Conservation (phyloP, 257 asterid genomes). For the Solanum pinnatisectum region DNA sequence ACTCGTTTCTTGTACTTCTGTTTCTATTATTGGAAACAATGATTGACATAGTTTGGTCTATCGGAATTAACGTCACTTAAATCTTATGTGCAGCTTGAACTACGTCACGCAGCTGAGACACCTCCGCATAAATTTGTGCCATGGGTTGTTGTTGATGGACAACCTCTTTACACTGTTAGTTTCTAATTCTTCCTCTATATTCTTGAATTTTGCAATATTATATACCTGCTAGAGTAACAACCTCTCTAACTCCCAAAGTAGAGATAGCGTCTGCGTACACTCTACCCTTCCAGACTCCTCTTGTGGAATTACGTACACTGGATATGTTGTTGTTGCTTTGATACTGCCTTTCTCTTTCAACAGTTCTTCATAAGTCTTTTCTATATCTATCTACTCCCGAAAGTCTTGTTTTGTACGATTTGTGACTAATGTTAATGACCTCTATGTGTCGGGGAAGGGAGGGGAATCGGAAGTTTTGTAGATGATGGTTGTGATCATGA, state of each 20-base stretch:
- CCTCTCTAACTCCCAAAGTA: background rate
- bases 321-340: background rate
- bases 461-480: background rate
- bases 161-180: conserved; percentile 79
- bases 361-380: background rate
- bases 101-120: conserved; percentile 56
- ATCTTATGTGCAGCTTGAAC: conserved; percentile 52
- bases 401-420: background rate
- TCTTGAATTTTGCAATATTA: background rate
- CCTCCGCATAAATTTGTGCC: conserved; percentile 91
- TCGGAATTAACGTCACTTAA: background rate
- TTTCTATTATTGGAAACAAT: too few relatives aligned
- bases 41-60: too few relatives aligned
- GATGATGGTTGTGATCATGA: background rate
- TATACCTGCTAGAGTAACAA: background rate
- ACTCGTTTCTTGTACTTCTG: background rate
- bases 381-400: background rate
- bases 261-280: background rate
- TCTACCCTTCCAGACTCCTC: background rate
- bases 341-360: background rate
- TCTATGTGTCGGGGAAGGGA: background rate
- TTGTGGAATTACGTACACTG: background rate
- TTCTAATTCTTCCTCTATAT: background rate
- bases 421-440: background rate
- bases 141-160: conserved; percentile 83